These are phyloP conservation scores for Imleria badia DNA, from an alignment of 768 basidiomycete genomes.

Conservation along the genomic window DNA sequence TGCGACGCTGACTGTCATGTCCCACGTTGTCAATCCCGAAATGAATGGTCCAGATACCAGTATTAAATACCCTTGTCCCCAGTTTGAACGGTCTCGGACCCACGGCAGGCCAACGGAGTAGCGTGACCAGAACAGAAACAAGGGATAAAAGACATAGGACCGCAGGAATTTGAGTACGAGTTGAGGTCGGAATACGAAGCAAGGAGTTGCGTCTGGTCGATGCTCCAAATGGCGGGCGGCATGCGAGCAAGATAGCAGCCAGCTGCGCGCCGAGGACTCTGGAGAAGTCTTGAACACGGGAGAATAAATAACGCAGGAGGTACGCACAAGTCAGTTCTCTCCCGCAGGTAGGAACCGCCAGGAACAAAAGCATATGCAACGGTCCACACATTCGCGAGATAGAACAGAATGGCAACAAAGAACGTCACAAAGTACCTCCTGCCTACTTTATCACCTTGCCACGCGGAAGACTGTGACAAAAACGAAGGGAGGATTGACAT, in stretches of 20 bases:
- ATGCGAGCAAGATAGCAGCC: slow-evolving; percentile 47
- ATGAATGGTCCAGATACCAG: slow-evolving; percentile 91
- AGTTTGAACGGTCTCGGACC: slow-evolving; percentile 59
- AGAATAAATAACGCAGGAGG: not conserved
- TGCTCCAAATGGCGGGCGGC: slow-evolving; percentile 38
- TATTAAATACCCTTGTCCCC: slow-evolving; percentile 66
- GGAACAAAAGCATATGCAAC: slow-evolving; percentile 92
- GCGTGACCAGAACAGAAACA: slow-evolving; percentile 50
- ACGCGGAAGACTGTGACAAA: slow-evolving; percentile 45
- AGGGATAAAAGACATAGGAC: slow-evolving; percentile 42
- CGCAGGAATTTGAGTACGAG: slow-evolving; percentile 31
- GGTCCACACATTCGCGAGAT: slow-evolving; percentile 74
- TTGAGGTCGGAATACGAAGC: slow-evolving; percentile 17
- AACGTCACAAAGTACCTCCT: slow-evolving; percentile 57
- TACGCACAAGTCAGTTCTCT: slow-evolving; percentile 71
- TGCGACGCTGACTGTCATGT: slow-evolving; percentile 35
- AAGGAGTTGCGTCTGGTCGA: not conserved
- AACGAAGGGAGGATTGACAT: slow-evolving; percentile 62
- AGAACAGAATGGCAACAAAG: slow-evolving; percentile 59
- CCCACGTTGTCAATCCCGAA: slow-evolving; percentile 60
- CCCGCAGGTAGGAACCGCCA: slow-evolving; percentile 70
- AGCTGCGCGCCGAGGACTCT: slow-evolving; percentile 60
- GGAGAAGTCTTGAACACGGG: not conserved
- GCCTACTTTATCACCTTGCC: slow-evolving; percentile 38
- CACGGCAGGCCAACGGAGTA: slow-evolving; percentile 51